Evolutionary conservation across 2,329 filamentous ascomycete species (phyloP).

Genomic region (Pseudogymnoascus sp.): DNA sequence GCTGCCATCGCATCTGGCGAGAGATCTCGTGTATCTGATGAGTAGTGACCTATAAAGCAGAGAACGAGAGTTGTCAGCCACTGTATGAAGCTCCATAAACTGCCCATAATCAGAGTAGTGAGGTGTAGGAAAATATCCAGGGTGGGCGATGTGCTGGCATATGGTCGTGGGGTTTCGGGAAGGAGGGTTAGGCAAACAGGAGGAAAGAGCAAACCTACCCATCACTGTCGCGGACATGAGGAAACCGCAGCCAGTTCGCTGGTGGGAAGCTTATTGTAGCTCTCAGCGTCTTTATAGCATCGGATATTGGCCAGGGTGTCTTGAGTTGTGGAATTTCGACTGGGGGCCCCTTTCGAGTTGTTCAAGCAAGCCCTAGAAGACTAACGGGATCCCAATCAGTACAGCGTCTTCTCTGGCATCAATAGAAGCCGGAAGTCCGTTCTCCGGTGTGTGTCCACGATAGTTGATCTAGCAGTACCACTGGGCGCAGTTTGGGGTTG

Average conservation of each 20-base stretch:
- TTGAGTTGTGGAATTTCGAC: background rate
- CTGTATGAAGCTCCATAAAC: background rate
- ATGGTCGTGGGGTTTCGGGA: conserved; percentile 5
- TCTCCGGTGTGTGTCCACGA: background rate
- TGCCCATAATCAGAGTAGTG: background rate
- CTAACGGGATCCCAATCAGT: background rate
- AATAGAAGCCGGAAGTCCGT: background rate
- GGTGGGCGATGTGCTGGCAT: background rate
- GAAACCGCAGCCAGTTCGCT: conserved; percentile 1
- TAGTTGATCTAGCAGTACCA: background rate
- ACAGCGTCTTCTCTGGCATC: background rate
- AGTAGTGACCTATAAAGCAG: conserved; percentile 16
- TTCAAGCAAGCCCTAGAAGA: conserved; percentile 4
- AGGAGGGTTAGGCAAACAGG: conserved; percentile 7
- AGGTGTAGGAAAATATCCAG: background rate
- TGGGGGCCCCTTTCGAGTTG: background rate
- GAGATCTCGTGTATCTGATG: conserved; percentile 44
- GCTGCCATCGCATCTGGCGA: conserved; percentile 70
- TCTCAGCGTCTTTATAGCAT: conserved; percentile 3
- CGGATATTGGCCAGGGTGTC: conserved; percentile 1
- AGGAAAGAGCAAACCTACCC: conserved; percentile 9
- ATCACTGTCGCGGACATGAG: conserved; percentile 8
- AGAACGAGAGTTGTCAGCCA: conserved; percentile 2
- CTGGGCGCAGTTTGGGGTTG: background rate
- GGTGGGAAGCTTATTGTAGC: background rate